A percentile compares a stretch with the other conserved stretches of the same genome.
phyloP scores from a whole-genome alignment of 768 basidiomycete species.

The Pleurotus salmoneostramineus region DNA sequence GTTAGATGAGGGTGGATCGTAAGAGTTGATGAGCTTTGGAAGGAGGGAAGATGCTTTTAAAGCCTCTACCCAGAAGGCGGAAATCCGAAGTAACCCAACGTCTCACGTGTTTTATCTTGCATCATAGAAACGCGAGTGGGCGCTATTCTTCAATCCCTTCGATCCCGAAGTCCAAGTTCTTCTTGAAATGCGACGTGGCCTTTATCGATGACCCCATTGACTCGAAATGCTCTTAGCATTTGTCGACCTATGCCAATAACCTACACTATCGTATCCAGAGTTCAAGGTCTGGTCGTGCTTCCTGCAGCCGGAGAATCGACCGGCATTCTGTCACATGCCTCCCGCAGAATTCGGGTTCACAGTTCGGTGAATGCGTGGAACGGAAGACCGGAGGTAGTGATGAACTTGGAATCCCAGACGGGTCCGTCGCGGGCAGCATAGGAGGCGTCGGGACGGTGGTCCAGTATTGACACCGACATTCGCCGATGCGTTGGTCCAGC shows the following conservation, averaged over 20 bases:
- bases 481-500: too few relatives aligned
- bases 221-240: too few relatives aligned
- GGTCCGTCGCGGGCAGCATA: background rate
- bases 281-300: background rate
- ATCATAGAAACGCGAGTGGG: background rate
- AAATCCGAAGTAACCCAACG: conserved; percentile 1
- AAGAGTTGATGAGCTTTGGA: background rate
- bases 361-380: background rate
- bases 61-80: conserved; percentile 1
- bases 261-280: too few relatives aligned
- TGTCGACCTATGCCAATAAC: too few relatives aligned
- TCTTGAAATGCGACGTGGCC: background rate
- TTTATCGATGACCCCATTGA: too few relatives aligned
- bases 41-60: background rate
- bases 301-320: background rate
- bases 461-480: background rate
- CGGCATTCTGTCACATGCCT: background rate
- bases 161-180: background rate
- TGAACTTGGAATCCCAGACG: background rate
- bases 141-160: background rate
- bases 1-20: conserved; percentile 11
- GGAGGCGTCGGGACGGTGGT: background rate
- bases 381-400: background rate
- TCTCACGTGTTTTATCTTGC: conserved; percentile 5
- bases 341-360: background rate